Conservation (phyloP, 148 eudicot genomes). For the Cornus suecica region DNA sequence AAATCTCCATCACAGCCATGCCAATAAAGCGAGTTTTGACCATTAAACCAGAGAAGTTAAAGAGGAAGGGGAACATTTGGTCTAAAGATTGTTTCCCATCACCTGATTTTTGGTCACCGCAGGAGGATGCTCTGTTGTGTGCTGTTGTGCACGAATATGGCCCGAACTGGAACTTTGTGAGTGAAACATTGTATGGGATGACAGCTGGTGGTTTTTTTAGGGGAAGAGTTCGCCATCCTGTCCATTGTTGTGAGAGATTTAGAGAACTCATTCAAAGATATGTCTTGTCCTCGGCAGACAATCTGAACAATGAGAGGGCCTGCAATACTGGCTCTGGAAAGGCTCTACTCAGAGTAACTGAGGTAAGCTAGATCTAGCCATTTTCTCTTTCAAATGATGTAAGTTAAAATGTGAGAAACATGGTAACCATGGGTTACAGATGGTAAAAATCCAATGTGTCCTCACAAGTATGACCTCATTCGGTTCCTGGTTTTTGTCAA, state of each 20-base stretch:
- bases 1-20: conserved; percentile 56
- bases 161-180: conserved; percentile 85
- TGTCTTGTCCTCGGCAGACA: conserved; percentile 56
- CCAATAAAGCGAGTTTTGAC: conserved; percentile 72
- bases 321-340: conserved; percentile 55
- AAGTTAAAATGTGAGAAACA: neutral
- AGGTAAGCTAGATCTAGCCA: conserved; percentile 52
- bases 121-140: conserved; percentile 87
- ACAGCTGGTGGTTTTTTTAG: conserved; percentile 80
- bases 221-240: conserved; percentile 87
- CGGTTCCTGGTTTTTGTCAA: conserved; percentile 1
- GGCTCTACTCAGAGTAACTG: conserved; percentile 76
- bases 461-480: conserved; percentile 2
- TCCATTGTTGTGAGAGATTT: conserved; percentile 87
- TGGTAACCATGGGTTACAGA: neutral
- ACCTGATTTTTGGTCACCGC: conserved; percentile 84
- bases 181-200: conserved; percentile 81
- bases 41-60: conserved; percentile 74
- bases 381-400: neutral
- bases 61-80: conserved; percentile 75
- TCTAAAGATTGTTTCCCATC: conserved; percentile 65
- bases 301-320: conserved; percentile 58
- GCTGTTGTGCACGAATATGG: conserved; percentile 94
- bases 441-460: neutral
- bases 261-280: conserved; percentile 86